Evolutionary conservation across 345 rosid genomes (phyloP).

Genomic region (Euphorbia pulcherrima): DNA sequence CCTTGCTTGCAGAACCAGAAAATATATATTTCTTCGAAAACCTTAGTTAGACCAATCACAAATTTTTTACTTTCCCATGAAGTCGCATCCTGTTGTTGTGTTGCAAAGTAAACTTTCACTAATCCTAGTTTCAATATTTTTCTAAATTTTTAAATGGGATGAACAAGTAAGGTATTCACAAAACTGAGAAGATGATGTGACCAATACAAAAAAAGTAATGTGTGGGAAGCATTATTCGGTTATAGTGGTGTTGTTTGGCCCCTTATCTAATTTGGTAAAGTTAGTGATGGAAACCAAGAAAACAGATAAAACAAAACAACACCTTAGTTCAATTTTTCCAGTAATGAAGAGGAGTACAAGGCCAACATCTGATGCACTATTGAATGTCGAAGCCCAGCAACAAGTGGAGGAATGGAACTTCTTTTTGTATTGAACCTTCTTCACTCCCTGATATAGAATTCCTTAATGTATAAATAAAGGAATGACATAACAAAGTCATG

Average conservation of each 20-base stretch:
- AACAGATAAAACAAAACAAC: conserved; percentile 1
- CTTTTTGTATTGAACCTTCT: conserved; percentile 78
- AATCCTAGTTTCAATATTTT: too few relatives aligned
- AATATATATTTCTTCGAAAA: not conserved
- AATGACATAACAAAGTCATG: not conserved
- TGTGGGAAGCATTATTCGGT: not conserved
- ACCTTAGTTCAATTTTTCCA: conserved; percentile 85
- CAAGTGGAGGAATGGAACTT: conserved; percentile 63
- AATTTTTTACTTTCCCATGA: too few relatives aligned
- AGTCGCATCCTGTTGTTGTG: too few relatives aligned
- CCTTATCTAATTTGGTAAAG: not conserved
- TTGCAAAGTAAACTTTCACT: too few relatives aligned
- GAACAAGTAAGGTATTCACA: too few relatives aligned
- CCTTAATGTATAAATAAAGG: not conserved
- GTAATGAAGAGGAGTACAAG: conserved; percentile 59
- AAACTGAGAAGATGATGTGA: not conserved
- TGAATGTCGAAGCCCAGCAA: conserved; percentile 80
- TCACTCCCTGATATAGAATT: conserved; percentile 50
- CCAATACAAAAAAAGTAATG: not conserved
- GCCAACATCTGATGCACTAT: conserved; percentile 52
- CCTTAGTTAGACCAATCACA: too few relatives aligned
- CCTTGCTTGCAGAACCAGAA: not conserved
- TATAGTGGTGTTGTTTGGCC: not conserved
- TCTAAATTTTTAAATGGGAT: too few relatives aligned
- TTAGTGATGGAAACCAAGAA: not conserved